Evolutionary conservation across 2,329 filamentous ascomycete species (phyloP).

Genomic region (Trichoderma atrobrunneum): DNA sequence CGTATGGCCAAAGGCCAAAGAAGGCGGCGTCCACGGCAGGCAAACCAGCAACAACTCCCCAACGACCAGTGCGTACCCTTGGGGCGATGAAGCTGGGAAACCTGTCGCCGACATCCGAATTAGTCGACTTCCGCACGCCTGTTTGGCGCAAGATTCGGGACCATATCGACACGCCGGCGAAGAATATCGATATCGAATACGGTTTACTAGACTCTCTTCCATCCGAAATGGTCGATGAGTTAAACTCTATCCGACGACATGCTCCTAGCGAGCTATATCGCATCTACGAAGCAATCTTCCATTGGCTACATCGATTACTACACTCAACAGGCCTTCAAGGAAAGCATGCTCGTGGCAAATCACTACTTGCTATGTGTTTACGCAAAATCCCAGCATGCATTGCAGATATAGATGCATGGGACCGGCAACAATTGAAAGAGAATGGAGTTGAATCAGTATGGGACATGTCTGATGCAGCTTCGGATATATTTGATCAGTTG

Average conservation of each 20-base stretch:
- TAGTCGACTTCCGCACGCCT: conserved; percentile 32
- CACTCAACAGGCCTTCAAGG: conserved; percentile 27
- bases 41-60: conserved; percentile 21
- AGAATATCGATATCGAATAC: neutral
- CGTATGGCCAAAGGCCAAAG: conserved; percentile 29
- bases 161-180: conserved; percentile 18
- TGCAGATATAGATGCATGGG: conserved; percentile 35
- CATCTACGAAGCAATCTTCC: conserved; percentile 35
- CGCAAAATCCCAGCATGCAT: conserved; percentile 32
- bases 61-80: conserved; percentile 29
- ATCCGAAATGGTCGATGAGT: conserved; percentile 22
- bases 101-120: conserved; percentile 27
- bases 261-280: conserved; percentile 28
- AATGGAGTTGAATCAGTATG: conserved; percentile 28
- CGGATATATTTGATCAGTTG: conserved; percentile 36
- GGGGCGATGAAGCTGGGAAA: conserved; percentile 31
- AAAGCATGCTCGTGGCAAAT: conserved; percentile 29
- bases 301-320: conserved; percentile 32
- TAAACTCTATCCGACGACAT: conserved; percentile 27
- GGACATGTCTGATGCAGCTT: conserved; percentile 28
- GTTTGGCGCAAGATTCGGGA: conserved; percentile 29
- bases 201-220: conserved; percentile 1
- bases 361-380: conserved; percentile 38
- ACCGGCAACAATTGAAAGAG: conserved; percentile 26
- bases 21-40: neutral